Evolutionary conservation across 1,139 yeast species (phyloP).

Genomic region (Nakaseomyces glabratus): DNA sequence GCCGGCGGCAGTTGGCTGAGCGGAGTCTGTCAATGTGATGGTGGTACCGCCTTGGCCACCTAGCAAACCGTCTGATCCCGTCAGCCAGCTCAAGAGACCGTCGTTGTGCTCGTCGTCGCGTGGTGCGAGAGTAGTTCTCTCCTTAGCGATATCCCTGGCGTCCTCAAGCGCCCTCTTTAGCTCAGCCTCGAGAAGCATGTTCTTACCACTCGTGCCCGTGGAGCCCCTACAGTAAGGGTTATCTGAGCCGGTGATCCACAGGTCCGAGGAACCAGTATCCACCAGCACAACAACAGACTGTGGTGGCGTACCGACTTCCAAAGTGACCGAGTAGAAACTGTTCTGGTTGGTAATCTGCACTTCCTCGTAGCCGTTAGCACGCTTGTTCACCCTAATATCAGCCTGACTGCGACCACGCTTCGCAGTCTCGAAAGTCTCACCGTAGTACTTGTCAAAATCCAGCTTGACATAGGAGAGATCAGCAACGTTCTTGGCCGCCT

Average conservation of each 20-base stretch:
- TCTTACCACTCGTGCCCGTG: too few species aligned
- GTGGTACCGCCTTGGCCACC: slow-evolving; percentile 5
- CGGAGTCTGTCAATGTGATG: slow-evolving; percentile 7
- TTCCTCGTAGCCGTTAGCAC: slow-evolving; percentile 16
- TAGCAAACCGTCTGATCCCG: too few species aligned
- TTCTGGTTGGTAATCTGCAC: slow-evolving; percentile 21
- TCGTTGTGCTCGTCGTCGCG: slow-evolving; percentile 1
- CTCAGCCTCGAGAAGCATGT: slow-evolving; percentile 1
- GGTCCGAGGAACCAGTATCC: slow-evolving; percentile 67
- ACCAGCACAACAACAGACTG: slow-evolving; percentile 46
- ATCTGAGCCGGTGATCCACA: slow-evolving; percentile 45
- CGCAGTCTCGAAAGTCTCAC: slow-evolving; percentile 9
- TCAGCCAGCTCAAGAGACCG: slow-evolving; percentile 7
- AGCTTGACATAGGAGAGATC: slow-evolving; percentile 10
- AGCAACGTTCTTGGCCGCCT: too few species aligned
- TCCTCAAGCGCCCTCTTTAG: not conserved
- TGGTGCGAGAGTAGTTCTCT: not conserved
- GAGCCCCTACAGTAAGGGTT: slow-evolving; percentile 20
- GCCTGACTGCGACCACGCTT: slow-evolving; percentile 7
- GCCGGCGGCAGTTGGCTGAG: slow-evolving; percentile 6
- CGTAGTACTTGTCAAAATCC: slow-evolving; percentile 10
- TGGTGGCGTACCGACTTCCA: slow-evolving; percentile 44
- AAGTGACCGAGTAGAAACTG: slow-evolving; percentile 25
- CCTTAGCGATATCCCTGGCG: not conserved
- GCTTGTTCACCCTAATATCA: slow-evolving; percentile 10